A percentile compares a stretch with the other conserved stretches of the same genome.
Evolutionary conservation across 257 asterid genomes (phyloP).

Genomic region (Nyctanthes arbortristis): DNA sequence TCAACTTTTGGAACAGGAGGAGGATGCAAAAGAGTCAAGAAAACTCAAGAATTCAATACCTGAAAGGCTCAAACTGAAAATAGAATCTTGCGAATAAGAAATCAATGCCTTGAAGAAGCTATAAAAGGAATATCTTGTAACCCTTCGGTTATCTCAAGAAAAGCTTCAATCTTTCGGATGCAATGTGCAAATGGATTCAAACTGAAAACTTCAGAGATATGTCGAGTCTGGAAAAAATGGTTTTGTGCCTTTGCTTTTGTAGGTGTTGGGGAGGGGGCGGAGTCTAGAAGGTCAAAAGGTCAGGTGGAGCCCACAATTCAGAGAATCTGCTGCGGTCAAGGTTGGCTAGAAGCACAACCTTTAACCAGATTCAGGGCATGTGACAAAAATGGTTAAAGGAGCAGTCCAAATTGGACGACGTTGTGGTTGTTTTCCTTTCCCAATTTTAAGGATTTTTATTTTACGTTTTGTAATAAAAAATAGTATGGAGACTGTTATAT

Average conservation of each 20-base stretch:
- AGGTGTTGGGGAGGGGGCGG: not conserved
- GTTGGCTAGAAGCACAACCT: conserved; percentile 18
- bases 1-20: too few relatives aligned
- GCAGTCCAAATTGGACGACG: conserved; percentile 30
- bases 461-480: not conserved
- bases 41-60: not conserved
- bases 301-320: not conserved
- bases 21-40: not conserved
- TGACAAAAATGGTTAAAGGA: not conserved
- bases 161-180: not conserved
- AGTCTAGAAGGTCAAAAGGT: conserved; percentile 29
- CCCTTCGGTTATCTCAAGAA: conserved; percentile 3
- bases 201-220: not conserved
- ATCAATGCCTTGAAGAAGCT: not conserved
- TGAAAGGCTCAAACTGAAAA: not conserved
- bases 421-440: not conserved
- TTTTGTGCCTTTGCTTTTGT: not conserved
- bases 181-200: not conserved
- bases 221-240: not conserved
- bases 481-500: not conserved
- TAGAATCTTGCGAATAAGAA: not conserved
- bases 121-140: not conserved
- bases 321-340: conserved; percentile 21
- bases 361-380: not conserved
- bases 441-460: not conserved